These are phyloP conservation scores for Nephelium lappaceum DNA, from an alignment of 345 rosid species.

Conservation along the genomic window DNA sequence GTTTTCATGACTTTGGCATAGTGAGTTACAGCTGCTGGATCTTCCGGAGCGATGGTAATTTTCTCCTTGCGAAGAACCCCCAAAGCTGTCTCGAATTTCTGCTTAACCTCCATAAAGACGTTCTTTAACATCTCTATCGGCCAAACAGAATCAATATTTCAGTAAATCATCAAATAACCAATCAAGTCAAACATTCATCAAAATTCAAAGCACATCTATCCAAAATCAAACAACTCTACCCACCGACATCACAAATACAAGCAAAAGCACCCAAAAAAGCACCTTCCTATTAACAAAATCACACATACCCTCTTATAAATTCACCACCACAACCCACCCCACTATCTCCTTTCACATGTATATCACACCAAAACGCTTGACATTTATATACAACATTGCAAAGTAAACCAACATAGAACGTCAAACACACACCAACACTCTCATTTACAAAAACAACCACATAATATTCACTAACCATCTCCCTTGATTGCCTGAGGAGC, in stretches of 20 bases:
- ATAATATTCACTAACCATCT: constrained; percentile 62
- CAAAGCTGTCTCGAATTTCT: constrained; percentile 77
- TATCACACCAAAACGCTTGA: background rate
- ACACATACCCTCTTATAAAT: background rate
- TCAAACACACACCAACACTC: background rate
- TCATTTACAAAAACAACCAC: background rate
- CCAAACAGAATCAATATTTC: constrained; percentile 22
- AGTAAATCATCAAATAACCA: constrained; percentile 3
- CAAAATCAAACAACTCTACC: background rate
- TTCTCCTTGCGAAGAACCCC: constrained; percentile 85
- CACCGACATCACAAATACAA: background rate
- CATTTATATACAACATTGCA: background rate
- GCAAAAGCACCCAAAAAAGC: background rate
- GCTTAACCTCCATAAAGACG: constrained; percentile 82
- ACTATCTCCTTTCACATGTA: background rate
- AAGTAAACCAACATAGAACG: too few species aligned
- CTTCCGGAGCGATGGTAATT: constrained; percentile 86
- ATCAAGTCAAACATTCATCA: background rate
- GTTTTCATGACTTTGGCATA: constrained; percentile 92
- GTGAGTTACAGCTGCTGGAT: constrained; percentile 84
- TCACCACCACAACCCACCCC: background rate
- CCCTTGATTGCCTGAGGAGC: constrained; percentile 72
- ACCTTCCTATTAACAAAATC: background rate
- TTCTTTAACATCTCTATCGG: constrained; percentile 85
- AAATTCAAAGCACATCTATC: background rate